Conservation (phyloP, 2,329 filamentous ascomycete species). For the Cladosporium sp. region DNA sequence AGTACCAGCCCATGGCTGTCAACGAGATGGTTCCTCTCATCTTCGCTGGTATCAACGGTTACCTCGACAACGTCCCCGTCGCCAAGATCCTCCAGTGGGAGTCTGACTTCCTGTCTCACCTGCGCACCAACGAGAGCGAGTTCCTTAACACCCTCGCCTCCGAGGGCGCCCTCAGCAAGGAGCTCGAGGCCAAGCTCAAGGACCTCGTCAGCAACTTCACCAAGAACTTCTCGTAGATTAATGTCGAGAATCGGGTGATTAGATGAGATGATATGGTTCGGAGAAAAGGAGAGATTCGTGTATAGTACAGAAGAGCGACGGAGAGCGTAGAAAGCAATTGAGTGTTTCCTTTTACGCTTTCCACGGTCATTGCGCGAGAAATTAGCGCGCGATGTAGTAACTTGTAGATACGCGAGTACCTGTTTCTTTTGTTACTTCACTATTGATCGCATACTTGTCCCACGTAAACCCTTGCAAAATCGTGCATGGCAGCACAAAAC, state of each 20-base stretch:
- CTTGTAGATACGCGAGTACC: conserved; percentile 28
- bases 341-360: conserved; percentile 15
- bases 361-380: conserved; percentile 15
- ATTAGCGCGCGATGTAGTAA: conserved; percentile 14
- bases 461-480: too few species aligned
- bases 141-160: conserved; percentile 84
- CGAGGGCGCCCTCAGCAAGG: conserved; percentile 95
- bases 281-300: conserved; percentile 20
- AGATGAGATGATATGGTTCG: conserved; percentile 14
- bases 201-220: conserved; percentile 76
- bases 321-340: conserved; percentile 17
- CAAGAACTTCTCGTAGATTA: conserved; percentile 72
- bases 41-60: conserved; percentile 98
- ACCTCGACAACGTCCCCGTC: conserved; percentile 84
- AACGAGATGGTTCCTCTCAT: conserved; percentile 99
- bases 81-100: conserved; percentile 91
- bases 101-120: conserved; percentile 85
- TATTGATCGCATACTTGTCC: too few species aligned
- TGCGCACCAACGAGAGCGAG: conserved; percentile 85
- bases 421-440: conserved; percentile 22
- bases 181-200: conserved; percentile 77
- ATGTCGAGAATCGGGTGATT: conserved; percentile 8
- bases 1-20: conserved; percentile 97
- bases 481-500: too few species aligned
- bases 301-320: conserved; percentile 30